Evolutionary conservation across 2,329 filamentous ascomycete genomes (phyloP), one percentile per base, ranked within the genome.

Genomic region (Colletotrichum sojae): DNA sequence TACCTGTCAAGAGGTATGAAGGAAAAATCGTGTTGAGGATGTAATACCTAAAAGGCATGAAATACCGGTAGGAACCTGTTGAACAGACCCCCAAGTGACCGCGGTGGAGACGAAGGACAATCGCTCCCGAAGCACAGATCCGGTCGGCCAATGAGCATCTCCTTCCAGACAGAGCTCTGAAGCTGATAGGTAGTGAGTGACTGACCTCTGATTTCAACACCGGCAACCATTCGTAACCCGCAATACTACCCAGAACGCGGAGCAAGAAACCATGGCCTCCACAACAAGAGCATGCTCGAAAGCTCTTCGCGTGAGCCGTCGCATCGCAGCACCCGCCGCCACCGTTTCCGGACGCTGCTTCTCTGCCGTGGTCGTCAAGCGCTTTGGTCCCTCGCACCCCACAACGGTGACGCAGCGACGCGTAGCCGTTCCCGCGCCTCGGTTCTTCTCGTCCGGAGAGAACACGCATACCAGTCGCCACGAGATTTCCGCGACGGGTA

Each of bases 401-500:
- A 43, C 45, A 9, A 16, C 22, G 16, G 53, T 27, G 15, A 51
- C 52, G 13, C 27, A 36, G 18, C n/a, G 10, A 13, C 18, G 39
- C 12, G 8, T 48, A 22, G 18, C 10, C n/a, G 12, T 40, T 13
- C 6, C 59, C n/a, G 60, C 39, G 15, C 51, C 63, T 27, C 60
- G 62, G n/a, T 55, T 25, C 56, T 71, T 56, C 43, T 71, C 71
- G 12, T 45, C 60, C n/a, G 31, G 10, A 10, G 31, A 36, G 31
- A 40, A 59, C 46, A 22, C 53, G n/a, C 51, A 51, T 57, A 52
- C 39, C n/a, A 27, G 40, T 5, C 27, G 63, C 65, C 71, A 72
- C 27, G 54, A 72, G 39, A 67, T 63, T 1, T 55, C 71, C 15
- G 65, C 60, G 5, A 71, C 57, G 36, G 70, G 70, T 9, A 82